Conservation (phyloP, 495 filamentous ascomycete species). For the Thermothielavioides terrestris region DNA sequence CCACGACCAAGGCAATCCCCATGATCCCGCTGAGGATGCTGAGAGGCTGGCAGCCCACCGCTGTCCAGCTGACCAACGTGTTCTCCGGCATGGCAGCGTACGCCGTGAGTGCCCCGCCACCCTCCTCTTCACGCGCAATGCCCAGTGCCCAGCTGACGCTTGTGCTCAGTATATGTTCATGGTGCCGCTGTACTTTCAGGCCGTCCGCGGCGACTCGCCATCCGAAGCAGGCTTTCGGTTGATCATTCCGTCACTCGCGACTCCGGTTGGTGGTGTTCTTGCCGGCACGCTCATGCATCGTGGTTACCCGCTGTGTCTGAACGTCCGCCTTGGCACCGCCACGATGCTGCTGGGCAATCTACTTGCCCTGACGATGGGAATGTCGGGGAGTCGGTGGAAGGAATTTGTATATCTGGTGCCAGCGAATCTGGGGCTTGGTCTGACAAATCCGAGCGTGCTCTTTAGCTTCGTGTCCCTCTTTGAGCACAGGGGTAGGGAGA, state of each 20-base stretch:
- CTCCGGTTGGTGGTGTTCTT: constrained; percentile 51
- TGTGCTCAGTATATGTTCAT: constrained; percentile 54
- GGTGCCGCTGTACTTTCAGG: constrained; percentile 56
- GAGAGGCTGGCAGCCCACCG: constrained; percentile 41
- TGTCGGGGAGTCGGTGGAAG: constrained; percentile 50
- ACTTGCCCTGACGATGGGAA: constrained; percentile 45
- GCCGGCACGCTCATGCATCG: constrained; percentile 55
- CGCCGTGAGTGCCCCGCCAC: constrained; percentile 36
- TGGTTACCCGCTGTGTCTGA: constrained; percentile 46
- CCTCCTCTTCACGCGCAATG: too few species aligned
- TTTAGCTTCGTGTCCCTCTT: constrained; percentile 58
- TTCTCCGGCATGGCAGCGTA: constrained; percentile 55
- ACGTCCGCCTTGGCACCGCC: constrained; percentile 48
- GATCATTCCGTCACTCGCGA: constrained; percentile 52
- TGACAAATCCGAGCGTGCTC: constrained; percentile 53
- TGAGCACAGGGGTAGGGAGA: constrained; percentile 47
- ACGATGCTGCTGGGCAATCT: constrained; percentile 54
- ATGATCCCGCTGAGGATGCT: constrained; percentile 55
- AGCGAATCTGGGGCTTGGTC: constrained; percentile 54
- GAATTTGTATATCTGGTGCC: constrained; percentile 54
- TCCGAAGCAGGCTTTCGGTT: constrained; percentile 51
- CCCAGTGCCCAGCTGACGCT: neutral
- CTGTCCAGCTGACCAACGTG: constrained; percentile 53
- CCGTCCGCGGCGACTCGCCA: constrained; percentile 52
- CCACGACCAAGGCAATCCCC: constrained; percentile 51